Conservation (phyloP, 73 alveolate genomes). For the Urostyla sp. region DNA sequence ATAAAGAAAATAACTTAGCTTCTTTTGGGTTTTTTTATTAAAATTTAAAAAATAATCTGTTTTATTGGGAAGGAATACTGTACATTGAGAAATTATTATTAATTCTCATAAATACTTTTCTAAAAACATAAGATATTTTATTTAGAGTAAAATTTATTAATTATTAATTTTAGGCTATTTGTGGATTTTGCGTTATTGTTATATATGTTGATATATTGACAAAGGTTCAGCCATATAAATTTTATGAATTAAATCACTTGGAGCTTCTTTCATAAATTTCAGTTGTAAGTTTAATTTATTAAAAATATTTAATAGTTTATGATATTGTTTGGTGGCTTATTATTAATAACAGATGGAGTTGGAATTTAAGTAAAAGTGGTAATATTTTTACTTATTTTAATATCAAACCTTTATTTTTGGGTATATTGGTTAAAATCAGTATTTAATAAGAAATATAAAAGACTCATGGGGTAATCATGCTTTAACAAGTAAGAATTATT, state of each 20-base stretch:
- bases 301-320: constrained; percentile 31
- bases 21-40: constrained; percentile 61
- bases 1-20: background rate
- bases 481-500: too few species aligned
- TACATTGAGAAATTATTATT: constrained; percentile 62
- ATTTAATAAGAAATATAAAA: too few species aligned
- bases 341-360: constrained; percentile 54
- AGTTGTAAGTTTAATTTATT: constrained; percentile 33
- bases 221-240: constrained; percentile 64
- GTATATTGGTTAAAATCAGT: constrained; percentile 29
- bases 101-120: constrained; percentile 62
- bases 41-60: constrained; percentile 56
- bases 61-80: constrained; percentile 62
- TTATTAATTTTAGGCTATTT: constrained; percentile 19
- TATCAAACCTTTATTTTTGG: constrained; percentile 46
- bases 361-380: constrained; percentile 27
- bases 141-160: constrained; percentile 58
- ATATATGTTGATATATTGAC: constrained; percentile 44
- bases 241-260: constrained; percentile 35
- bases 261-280: constrained; percentile 66
- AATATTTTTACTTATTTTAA: constrained; percentile 23
- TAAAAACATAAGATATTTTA: constrained; percentile 45
- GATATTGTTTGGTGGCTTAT: constrained; percentile 68
- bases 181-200: constrained; percentile 55
- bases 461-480: too few species aligned